Percentiles rank a stretch among this genome's conserved stretches.
These are phyloP conservation scores for Aureobasidium leucospermi DNA, from an alignment of 2,329 filamentous ascomycete genomes.

Conservation along the genomic window DNA sequence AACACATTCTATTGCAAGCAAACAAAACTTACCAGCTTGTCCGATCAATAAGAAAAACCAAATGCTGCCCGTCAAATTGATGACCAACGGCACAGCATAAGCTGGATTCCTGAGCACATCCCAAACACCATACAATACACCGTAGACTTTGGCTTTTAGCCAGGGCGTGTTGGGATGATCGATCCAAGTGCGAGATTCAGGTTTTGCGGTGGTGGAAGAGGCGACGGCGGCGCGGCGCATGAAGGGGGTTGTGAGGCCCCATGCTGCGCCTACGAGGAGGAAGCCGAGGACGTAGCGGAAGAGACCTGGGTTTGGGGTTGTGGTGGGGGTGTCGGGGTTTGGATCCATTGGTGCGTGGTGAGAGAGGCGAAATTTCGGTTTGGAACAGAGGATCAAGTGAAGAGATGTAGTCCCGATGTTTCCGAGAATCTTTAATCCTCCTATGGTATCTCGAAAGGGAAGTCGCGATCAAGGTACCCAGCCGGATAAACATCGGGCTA, in stretches of 20 bases:
- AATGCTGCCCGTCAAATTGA: conserved; percentile 87
- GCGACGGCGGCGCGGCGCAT: conserved; percentile 77
- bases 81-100: conserved; percentile 75
- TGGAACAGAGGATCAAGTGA: background rate
- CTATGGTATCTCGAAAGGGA: background rate
- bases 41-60: conserved; percentile 97
- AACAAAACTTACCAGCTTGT: conserved; percentile 68
- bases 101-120: conserved; percentile 74
- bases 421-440: background rate
- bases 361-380: background rate
- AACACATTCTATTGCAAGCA: background rate
- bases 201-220: conserved; percentile 40
- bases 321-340: conserved; percentile 23
- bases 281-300: background rate
- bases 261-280: background rate
- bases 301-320: conserved; percentile 15
- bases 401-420: background rate
- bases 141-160: conserved; percentile 55
- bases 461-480: background rate
- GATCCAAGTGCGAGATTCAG: conserved; percentile 36
- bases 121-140: conserved; percentile 63
- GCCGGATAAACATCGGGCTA: background rate
- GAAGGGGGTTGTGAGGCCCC: conserved; percentile 76
- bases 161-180: conserved; percentile 41
- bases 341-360: conserved; percentile 22